Base-by-base conservation (phyloP, 2,329 filamentous ascomycete species). In the Diaporthe helianthi region DNA sequence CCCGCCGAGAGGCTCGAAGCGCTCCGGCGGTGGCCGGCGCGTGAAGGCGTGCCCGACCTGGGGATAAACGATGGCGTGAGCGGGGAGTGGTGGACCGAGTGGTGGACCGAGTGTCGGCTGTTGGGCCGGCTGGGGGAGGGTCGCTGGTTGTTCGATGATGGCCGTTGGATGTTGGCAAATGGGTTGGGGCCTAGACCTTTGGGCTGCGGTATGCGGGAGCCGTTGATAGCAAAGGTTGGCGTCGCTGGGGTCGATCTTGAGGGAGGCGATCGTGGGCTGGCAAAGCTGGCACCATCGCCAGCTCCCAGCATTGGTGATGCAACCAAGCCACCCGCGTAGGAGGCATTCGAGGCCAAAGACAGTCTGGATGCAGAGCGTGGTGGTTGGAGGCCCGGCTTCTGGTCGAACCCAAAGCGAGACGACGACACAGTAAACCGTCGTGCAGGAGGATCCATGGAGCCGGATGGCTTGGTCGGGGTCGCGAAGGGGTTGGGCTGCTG, bases 241-340 rank as follows among this genome's bases (percentile, higher is more conserved):
- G 47, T 69, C 12, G 65, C 60, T 19, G 68, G 71, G 5, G 54
- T 74, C n/a, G 58, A 63, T 4, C 29, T 6, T 5, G 58, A 63
- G 13, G 58, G 58, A n/a, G 71, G 79, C 3, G 83, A 83, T 13
- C 86, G 81, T 4, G 84, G 79, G 1, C 82, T 82, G 4, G 87
- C 86, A 69, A 85, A 85, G 60, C 86, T 89, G 2, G 88, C 87
- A 3, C 84, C 80, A 38, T 85, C 81, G 22, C 77, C 77, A 3
- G 78, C 70, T 1, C 76, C 77, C 36, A 84, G 74, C 5, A 76
- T 75, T 1, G 84, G 80, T 17, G 84, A 83, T 86, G 82, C 22
- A 81, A 79, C 49, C 83, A 79, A 49, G 29, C 58, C 58, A 12
- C 63, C 63, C 4, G 69, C 69, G 17, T 58, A 69, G 3, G 69